Evolutionary conservation across 129 eudicot species (phyloP).

Genomic region (Tagetes patula): DNA sequence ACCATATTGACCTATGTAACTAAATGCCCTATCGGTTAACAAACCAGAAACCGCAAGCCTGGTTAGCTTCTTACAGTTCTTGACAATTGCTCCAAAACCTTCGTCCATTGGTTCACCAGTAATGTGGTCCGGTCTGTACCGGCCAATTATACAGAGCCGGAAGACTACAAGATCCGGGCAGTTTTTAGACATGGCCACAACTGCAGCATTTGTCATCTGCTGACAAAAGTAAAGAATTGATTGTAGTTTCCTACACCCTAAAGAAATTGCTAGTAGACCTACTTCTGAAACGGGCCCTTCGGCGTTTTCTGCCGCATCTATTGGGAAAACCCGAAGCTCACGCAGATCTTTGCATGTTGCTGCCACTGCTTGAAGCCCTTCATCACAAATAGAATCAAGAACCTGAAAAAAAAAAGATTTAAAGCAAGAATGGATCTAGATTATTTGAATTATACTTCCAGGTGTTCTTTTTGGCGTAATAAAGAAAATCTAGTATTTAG

Average conservation of each 20-base stretch:
- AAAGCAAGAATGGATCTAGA: neutral
- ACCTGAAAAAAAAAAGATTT: conserved; percentile 31
- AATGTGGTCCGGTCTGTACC: conserved; percentile 49
- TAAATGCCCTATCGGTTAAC: conserved; percentile 56
- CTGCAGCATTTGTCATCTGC: conserved; percentile 76
- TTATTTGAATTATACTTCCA: neutral
- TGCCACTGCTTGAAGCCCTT: conserved; percentile 70
- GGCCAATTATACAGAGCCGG: conserved; percentile 64
- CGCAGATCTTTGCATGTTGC: conserved; percentile 65
- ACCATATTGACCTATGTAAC: conserved; percentile 67
- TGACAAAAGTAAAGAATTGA: conserved; percentile 68
- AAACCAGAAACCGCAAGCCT: conserved; percentile 66
- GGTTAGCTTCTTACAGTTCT: conserved; percentile 73
- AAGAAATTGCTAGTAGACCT: conserved; percentile 61
- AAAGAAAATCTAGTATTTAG: neutral
- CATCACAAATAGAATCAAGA: conserved; percentile 63
- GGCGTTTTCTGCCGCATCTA: conserved; percentile 47
- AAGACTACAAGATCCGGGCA: conserved; percentile 67
- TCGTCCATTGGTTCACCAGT: conserved; percentile 70
- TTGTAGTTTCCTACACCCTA: conserved; percentile 54
- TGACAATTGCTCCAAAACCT: conserved; percentile 76
- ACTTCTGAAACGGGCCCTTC: conserved; percentile 65
- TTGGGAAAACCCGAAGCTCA: conserved; percentile 69
- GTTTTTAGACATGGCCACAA: conserved; percentile 66
- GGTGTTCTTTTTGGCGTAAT: neutral